Evolutionary conservation across 805 yeast species (phyloP), one percentile per base, ranked within the genome.

Genomic region (Monosporozyma aerobia): DNA sequence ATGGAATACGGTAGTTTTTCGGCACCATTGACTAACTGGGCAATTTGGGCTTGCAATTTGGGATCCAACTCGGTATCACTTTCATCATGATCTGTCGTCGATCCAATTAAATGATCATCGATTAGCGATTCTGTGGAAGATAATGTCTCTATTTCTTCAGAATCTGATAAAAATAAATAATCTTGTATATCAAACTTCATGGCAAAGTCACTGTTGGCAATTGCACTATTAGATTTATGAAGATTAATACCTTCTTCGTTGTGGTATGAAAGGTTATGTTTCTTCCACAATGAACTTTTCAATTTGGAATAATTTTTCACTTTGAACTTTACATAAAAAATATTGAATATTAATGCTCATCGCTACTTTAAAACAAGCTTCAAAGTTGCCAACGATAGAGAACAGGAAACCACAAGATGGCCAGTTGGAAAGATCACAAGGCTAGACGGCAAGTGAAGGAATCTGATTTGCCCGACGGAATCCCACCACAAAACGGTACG

Each of bases 371-470:
- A 16, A 8, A 19, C 5, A 16, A 5, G 19, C 8, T 39, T 19
- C 30, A 45, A 30, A 13, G 13, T 13, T 16, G 35, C 22, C 14
- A 23, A 22, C 5, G 23, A 22, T 19, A 25, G 16, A 44, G 33
- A 16, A 10, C 9, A 13, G n/a, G 19, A 22, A 39, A 39, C 5
- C 1, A 39, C 43, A 39, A 6, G 14, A 16, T 19, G 14, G 39
- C 16, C 11, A 45, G 35, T 9, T 65, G 70, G 70, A 58, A 47
- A 52, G 61, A 69, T 40, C 66, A 64, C 50, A 77, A 89, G 0
- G 97, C 97, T 0, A 71, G 94, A 32, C 72, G 82, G 2, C 97
- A 89, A 63, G 80, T 87, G 1, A 83, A 82, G 53, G 85, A 87
- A 1, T 75, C 77, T 0, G 71, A 72, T 5, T 66, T 82, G 14